These are phyloP conservation scores for Blastocystis sp. DNA, from an alignment of 352 stramenopile species.

Conservation along the genomic window DNA sequence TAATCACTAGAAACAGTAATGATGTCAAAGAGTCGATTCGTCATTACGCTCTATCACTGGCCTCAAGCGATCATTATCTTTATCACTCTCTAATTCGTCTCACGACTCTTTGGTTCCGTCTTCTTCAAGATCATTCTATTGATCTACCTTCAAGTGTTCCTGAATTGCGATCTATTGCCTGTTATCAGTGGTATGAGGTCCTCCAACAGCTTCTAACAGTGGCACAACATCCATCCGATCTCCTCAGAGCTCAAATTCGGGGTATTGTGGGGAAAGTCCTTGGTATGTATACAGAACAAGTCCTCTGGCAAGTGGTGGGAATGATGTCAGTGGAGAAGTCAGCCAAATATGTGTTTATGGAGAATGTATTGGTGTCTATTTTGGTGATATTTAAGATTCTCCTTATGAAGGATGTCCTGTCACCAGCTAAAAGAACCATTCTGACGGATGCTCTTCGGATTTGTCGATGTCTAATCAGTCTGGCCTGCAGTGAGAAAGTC, in stretches of 20 bases:
- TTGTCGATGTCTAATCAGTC: not conserved
- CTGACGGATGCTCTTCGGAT: slow-evolving; percentile 68
- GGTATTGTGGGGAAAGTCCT: slow-evolving; percentile 75
- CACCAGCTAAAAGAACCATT: slow-evolving; percentile 74
- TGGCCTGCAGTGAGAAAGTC: slow-evolving; percentile 76
- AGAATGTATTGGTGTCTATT: slow-evolving; percentile 72
- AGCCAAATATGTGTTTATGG: slow-evolving; percentile 74
- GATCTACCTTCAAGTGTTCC: not conserved
- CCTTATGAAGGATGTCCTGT: slow-evolving; percentile 76
- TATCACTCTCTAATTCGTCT: slow-evolving; percentile 51
- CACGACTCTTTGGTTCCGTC: slow-evolving; percentile 30
- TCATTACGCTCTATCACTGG: slow-evolving; percentile 20
- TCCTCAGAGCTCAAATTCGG: slow-evolving; percentile 77
- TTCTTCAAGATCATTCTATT: not conserved
- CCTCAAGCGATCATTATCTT: not conserved
- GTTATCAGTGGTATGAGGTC: slow-evolving; percentile 92
- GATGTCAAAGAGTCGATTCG: slow-evolving; percentile 26
- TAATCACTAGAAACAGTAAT: not conserved
- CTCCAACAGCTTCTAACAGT: slow-evolving; percentile 96
- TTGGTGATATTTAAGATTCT: slow-evolving; percentile 71
- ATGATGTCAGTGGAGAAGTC: slow-evolving; percentile 76
- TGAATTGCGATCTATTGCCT: slow-evolving; percentile 31
- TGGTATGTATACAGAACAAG: slow-evolving; percentile 87
- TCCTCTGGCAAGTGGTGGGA: slow-evolving; percentile 92
- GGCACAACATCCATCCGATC: slow-evolving; percentile 83